Evolutionary conservation across 208 protist species (phyloP), one percentile per base, ranked within the genome.

Genomic region (Tritrichomonas musculus): DNA sequence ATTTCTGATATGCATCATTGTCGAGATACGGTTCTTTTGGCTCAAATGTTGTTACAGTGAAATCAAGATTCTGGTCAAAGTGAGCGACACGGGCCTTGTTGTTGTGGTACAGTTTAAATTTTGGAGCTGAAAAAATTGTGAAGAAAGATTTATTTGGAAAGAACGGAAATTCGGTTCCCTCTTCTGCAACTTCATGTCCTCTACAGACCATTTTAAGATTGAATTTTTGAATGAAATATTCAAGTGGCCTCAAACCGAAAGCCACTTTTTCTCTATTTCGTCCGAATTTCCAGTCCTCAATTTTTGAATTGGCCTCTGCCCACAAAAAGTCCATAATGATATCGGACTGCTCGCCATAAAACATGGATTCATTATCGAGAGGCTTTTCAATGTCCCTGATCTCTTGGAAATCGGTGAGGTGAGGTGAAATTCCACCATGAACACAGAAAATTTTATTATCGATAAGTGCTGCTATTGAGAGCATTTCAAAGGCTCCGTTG

Each of bases 391-490:
- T 96, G 11, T 96, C 94, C 80, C 96, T 96, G 93, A 99, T 98
- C 57, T 96, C 94, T 64, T 96, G 92, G 13, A 96, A 53, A 20
- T 8, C 5, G 27, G 30, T 72, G 1, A 92, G 25, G 0, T 92
- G 33, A 33, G 88, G 88, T 22, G 33, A 50, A 47, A 92, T 49
- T 50, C 88, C 88, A 0, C n/a, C 88, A 27, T 92, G 88, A 60
- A 98, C 98, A 96, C 98, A 99, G 94, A 99, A 99, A 94, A 99
- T 99, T 94, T 99, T 99, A 93, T 99, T 98, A 93, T 99, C 98
- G 60, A 99, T 98, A 88, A 99, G 97, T 41, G 98, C 98, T 13
- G 98, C 97, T 64, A 99, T 96, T 72, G 99, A 98, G 5, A 99
- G 94, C 95, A 97, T 99, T 95, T 99, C 99, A 95, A 99, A 99